phyloP scores from a whole-genome alignment of 2,329 filamentous ascomycete genomes.

The Sporothrix schenckii region DNA sequence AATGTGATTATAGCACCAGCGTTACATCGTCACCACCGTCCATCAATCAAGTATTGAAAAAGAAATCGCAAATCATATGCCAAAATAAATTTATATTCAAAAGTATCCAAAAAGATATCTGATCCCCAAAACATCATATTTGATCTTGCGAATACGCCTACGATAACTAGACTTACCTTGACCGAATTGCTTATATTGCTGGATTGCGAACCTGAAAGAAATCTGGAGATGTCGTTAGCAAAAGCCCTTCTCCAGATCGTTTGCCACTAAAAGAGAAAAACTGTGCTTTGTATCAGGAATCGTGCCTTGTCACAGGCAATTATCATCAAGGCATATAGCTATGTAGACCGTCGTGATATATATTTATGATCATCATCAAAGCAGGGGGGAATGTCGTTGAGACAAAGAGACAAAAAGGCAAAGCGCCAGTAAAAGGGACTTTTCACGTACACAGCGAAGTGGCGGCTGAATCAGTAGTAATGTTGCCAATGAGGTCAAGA shows the following conservation, averaged over 20 bases:
- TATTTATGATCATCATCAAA: constrained; percentile 67
- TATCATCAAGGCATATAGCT: constrained; percentile 76
- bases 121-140: neutral
- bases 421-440: constrained; percentile 41
- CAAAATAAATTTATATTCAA: neutral
- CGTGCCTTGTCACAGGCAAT: constrained; percentile 72
- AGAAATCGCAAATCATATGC: neutral
- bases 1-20: too few relatives aligned
- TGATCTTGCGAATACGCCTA: neutral
- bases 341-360: constrained; percentile 83
- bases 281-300: constrained; percentile 36
- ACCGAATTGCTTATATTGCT: neutral
- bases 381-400: constrained; percentile 33
- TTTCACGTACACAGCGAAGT: constrained; percentile 46
- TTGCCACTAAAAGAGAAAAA: neutral
- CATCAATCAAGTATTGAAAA: neutral
- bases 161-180: constrained; percentile 17
- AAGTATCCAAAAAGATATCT: constrained; percentile 6
- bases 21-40: neutral
- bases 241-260: neutral
- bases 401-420: neutral
- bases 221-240: constrained; percentile 23
- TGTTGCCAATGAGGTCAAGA: neutral
- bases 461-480: neutral
- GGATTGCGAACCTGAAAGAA: neutral